Conservation (phyloP, 768 basidiomycete genomes). For the Mycena galopus region DNA sequence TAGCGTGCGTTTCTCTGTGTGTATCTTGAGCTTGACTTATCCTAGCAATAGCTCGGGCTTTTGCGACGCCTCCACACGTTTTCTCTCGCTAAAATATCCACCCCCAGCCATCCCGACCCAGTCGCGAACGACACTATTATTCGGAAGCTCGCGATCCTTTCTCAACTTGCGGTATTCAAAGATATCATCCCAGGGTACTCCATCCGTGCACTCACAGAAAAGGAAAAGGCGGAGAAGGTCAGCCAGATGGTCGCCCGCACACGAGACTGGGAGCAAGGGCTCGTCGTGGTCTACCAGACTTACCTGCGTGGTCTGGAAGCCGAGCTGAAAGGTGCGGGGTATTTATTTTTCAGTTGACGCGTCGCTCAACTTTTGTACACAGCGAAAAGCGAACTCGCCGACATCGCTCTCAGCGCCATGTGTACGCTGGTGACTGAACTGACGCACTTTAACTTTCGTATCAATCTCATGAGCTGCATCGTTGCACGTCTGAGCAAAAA, state of each 20-base stretch:
- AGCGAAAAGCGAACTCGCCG: constrained; percentile 77
- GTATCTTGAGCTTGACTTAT: constrained; percentile 12
- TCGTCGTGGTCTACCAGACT: constrained; percentile 88
- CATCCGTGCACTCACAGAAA: constrained; percentile 90
- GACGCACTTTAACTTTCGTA: constrained; percentile 97
- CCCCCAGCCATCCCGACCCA: constrained; percentile 76
- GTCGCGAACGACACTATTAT: constrained; percentile 85
- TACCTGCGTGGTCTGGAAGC: constrained; percentile 89
- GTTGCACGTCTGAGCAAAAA: constrained; percentile 86
- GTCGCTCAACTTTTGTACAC: constrained; percentile 35
- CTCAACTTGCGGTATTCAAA: constrained; percentile 94
- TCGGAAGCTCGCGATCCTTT: constrained; percentile 89
- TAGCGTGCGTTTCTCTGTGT: constrained; percentile 67
- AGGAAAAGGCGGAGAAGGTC: constrained; percentile 93
- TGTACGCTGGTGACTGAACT: constrained; percentile 86
- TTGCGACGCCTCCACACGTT: constrained; percentile 92
- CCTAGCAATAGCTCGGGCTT: constrained; percentile 77
- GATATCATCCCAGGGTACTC: constrained; percentile 97
- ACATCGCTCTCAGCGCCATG: constrained; percentile 85
- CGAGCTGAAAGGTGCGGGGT: constrained; percentile 83
- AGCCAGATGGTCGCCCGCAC: constrained; percentile 91
- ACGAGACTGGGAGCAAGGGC: constrained; percentile 96
- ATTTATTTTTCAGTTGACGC: neutral
- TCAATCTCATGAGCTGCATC: constrained; percentile 91
- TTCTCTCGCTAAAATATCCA: constrained; percentile 80